These are phyloP conservation scores for Gardenia jasminoides DNA, from an alignment of 257 asterid species.

Conservation along the genomic window DNA sequence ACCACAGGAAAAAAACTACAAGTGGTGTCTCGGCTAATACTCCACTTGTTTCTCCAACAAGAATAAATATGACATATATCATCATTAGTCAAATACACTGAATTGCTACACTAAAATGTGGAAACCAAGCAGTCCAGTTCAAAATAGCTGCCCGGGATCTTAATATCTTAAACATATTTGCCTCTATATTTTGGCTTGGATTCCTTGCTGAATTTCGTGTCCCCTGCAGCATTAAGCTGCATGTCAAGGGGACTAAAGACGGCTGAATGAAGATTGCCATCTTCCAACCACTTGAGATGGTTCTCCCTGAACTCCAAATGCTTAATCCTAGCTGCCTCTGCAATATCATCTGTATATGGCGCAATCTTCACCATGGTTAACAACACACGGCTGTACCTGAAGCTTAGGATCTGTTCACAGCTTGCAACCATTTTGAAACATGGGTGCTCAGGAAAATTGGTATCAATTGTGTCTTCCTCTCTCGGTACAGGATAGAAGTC, in stretches of 20 bases:
- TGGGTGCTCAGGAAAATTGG: slow-evolving; percentile 83
- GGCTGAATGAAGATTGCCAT: slow-evolving; percentile 92
- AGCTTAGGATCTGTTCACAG: slow-evolving; percentile 90
- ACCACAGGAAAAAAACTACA: neutral
- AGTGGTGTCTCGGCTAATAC: neutral
- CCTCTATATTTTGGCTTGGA: slow-evolving; percentile 87
- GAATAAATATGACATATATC: neutral
- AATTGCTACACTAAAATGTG: neutral
- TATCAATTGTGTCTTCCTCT: slow-evolving; percentile 57
- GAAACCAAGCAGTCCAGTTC: slow-evolving; percentile 3
- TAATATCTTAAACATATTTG: slow-evolving; percentile 69
- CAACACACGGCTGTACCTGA: slow-evolving; percentile 54
- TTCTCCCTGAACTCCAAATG: slow-evolving; percentile 79
- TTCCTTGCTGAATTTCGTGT: slow-evolving; percentile 42
- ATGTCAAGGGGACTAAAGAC: slow-evolving; percentile 68
- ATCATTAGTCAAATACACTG: neutral
- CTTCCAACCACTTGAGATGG: slow-evolving; percentile 94
- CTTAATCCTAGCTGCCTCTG: slow-evolving; percentile 55
- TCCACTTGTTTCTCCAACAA: neutral
- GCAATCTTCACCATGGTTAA: slow-evolving; percentile 32
- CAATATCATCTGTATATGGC: slow-evolving; percentile 67
- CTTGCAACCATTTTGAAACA: slow-evolving; percentile 69
- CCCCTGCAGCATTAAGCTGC: slow-evolving; percentile 39
- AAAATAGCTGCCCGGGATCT: slow-evolving; percentile 1
- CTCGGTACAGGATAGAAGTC: slow-evolving; percentile 87